phyloP scores from a whole-genome alignment of 1,284 basidiomycete species.

The Trametes versicolor region DNA sequence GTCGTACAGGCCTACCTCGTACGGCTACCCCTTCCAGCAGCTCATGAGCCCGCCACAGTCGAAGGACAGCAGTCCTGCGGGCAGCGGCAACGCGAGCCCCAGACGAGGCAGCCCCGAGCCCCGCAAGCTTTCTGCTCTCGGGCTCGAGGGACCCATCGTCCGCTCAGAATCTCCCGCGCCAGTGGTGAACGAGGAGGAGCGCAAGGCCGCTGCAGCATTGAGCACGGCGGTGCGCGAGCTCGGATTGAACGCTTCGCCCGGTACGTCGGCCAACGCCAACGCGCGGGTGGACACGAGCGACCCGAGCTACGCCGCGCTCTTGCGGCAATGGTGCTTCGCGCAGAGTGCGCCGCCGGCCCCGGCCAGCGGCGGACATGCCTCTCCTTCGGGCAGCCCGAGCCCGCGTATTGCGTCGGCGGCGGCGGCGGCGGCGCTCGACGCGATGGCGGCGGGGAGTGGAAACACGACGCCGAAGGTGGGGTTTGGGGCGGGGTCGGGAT shows the following conservation, averaged over 20 bases:
- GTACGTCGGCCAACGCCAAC: conserved; percentile 21
- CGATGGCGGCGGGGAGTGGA: conserved; percentile 16
- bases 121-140: conserved; percentile 14
- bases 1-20: conserved; percentile 23
- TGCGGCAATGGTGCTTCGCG: conserved; percentile 78
- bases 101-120: conserved; percentile 29
- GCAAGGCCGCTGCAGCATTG: conserved; percentile 28
- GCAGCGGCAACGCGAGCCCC: conserved; percentile 31
- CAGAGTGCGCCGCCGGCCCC: conserved; percentile 46
- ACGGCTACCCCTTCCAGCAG: conserved; percentile 29
- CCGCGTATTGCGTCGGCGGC: conserved; percentile 15
- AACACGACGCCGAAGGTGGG: conserved; percentile 30
- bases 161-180: conserved; percentile 7
- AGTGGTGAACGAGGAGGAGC: conserved; percentile 15
- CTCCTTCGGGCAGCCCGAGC: conserved; percentile 12
- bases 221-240: conserved; percentile 32
- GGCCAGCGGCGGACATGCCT: conserved; percentile 17
- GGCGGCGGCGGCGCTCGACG: conserved; percentile 13
- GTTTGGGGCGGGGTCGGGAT: conserved; percentile 31
- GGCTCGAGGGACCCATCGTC: conserved; percentile 6
- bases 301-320: conserved; percentile 67
- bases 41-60: conserved; percentile 38
- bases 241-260: conserved; percentile 19
- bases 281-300: conserved; percentile 40
- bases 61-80: conserved; percentile 30